These are phyloP conservation scores for Rutstroemia sydowiana DNA, from an alignment of 2,329 filamentous ascomycete species.

Conservation along the genomic window DNA sequence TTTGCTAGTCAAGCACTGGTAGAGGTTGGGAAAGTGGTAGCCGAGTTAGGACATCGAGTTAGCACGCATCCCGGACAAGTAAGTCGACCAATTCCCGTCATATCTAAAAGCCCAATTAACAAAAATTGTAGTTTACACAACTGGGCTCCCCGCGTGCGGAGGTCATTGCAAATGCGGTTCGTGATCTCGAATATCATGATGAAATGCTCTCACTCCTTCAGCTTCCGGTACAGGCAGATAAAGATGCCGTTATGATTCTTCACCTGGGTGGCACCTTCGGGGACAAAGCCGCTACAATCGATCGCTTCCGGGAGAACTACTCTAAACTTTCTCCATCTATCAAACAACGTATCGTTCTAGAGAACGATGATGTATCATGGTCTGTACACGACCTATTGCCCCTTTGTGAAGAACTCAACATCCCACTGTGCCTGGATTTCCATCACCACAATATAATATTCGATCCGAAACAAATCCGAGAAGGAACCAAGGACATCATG, in stretches of 20 bases:
- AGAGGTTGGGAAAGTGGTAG: slow-evolving; percentile 69
- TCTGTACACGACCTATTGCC: slow-evolving; percentile 87
- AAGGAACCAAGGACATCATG: slow-evolving; percentile 79
- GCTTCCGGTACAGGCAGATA: slow-evolving; percentile 69
- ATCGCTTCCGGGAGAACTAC: slow-evolving; percentile 48
- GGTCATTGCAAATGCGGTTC: slow-evolving; percentile 68
- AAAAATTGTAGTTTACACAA: slow-evolving; percentile 65
- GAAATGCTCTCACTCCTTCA: slow-evolving; percentile 74
- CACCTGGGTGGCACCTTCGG: slow-evolving; percentile 91
- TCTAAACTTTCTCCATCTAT: slow-evolving; percentile 56
- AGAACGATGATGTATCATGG: slow-evolving; percentile 93
- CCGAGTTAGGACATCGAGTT: slow-evolving; percentile 72
- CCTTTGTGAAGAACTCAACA: slow-evolving; percentile 87
- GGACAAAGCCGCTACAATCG: slow-evolving; percentile 49
- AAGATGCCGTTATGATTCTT: slow-evolving; percentile 87
- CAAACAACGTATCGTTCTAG: slow-evolving; percentile 76
- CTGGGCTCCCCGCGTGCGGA: slow-evolving; percentile 72
- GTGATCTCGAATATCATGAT: slow-evolving; percentile 82
- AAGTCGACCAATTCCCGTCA: neutral
- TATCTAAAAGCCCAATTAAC: neutral
- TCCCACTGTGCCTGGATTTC: slow-evolving; percentile 85
- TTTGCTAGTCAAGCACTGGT: slow-evolving; percentile 75
- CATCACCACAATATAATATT: slow-evolving; percentile 96
- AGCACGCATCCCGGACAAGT: slow-evolving; percentile 81
- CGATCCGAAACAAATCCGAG: slow-evolving; percentile 62